Conservation (phyloP, 306 rosid species). For the Hippophae rhamnoides region DNA sequence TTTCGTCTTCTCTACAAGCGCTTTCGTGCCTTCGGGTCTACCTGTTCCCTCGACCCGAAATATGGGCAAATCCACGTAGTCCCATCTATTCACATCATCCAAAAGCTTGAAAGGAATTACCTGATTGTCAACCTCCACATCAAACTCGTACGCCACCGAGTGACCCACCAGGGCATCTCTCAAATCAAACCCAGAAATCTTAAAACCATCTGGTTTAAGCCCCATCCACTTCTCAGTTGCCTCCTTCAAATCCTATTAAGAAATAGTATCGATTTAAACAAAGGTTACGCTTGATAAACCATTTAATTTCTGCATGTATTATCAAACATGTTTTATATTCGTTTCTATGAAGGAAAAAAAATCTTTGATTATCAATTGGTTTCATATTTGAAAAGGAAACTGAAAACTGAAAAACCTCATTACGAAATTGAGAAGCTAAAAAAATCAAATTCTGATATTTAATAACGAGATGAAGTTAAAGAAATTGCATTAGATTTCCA, state of each 20-base stretch:
- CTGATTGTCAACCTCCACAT: conserved; percentile 61
- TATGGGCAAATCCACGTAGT: conserved; percentile 75
- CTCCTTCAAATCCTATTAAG: conserved; percentile 71
- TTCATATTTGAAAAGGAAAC: too few species aligned
- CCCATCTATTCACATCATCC: conserved; percentile 76
- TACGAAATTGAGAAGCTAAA: not conserved
- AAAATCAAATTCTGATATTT: not conserved
- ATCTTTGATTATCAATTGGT: too few species aligned
- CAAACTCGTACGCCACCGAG: conserved; percentile 79
- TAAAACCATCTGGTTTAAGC: conserved; percentile 47
- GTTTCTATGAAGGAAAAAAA: too few species aligned
- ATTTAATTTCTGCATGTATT: too few species aligned
- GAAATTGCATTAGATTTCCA: not conserved
- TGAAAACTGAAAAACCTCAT: too few species aligned
- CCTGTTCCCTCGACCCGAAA: conserved; percentile 48
- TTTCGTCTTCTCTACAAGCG: conserved; percentile 34
- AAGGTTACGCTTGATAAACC: too few species aligned
- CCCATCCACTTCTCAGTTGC: conserved; percentile 70
- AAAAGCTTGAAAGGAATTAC: conserved; percentile 73
- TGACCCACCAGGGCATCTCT: conserved; percentile 74
- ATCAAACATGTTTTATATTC: too few species aligned
- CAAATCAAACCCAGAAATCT: conserved; percentile 64
- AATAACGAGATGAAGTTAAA: not conserved
- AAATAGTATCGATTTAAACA: not conserved
- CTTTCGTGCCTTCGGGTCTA: conserved; percentile 21